A percentile compares a stretch with the other conserved stretches of the same genome.
phyloP scores from a whole-genome alignment of 306 rosid species.

The Gastrolobium villosum region DNA sequence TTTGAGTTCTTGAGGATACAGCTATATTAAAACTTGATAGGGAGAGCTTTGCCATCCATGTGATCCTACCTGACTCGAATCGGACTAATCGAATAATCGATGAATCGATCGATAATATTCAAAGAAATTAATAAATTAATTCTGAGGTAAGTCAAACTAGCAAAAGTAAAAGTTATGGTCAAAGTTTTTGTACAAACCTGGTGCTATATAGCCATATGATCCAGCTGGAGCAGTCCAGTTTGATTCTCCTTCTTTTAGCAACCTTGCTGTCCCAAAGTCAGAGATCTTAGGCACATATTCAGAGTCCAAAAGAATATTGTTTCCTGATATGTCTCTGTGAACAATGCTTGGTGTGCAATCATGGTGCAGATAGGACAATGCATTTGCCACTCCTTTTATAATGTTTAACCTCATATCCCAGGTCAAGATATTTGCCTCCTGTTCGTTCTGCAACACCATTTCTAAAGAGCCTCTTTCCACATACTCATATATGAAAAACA shows the following conservation, averaged over 20 bases:
- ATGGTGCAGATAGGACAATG: constrained; percentile 49
- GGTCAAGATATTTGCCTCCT: constrained; percentile 42
- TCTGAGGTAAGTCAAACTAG: not conserved
- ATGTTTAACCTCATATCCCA: constrained; percentile 47
- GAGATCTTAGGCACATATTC: constrained; percentile 45
- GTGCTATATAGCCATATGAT: constrained; percentile 50
- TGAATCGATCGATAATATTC: no score
- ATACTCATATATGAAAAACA: constrained; percentile 45
- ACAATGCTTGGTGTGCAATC: constrained; percentile 47
- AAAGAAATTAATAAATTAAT: no score
- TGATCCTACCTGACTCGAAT: no score
- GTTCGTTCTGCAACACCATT: constrained; percentile 30
- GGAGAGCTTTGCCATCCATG: no score
- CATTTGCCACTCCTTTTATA: constrained; percentile 49
- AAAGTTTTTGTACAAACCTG: constrained; percentile 44
- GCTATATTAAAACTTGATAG: no score
- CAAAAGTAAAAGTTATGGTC: not conserved
- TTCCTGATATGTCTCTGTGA: constrained; percentile 51
- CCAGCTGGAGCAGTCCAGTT: constrained; percentile 50
- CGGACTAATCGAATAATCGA: no score
- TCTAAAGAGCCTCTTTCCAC: constrained; percentile 42
- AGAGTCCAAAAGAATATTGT: constrained; percentile 43
- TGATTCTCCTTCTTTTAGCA: constrained; percentile 36
- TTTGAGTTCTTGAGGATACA: no score
- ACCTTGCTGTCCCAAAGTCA: constrained; percentile 50